Evolutionary conservation across 2,329 filamentous ascomycete genomes (phyloP), one percentile per base, ranked within the genome.

Genomic region (Dryadomyces quercus-mongolicae): DNA sequence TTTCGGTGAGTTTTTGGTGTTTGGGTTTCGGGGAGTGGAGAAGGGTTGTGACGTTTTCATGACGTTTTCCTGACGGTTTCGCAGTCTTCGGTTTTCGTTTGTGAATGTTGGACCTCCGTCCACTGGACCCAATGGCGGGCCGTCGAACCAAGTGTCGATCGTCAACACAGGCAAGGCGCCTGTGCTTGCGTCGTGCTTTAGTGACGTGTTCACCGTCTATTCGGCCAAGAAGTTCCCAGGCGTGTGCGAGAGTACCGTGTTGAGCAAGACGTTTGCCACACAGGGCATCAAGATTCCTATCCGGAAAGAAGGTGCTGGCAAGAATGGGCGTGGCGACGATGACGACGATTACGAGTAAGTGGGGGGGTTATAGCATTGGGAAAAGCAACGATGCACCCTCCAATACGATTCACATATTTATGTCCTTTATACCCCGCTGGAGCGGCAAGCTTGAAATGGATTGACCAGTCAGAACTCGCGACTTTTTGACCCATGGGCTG

Each of bases 211-310:
- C 74, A 88, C 89, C 53, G 93, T 98, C 34, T 97, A 86, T 70
- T 95, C 88, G 2, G 93, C 93, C 49, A 98, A 98, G 77, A 96
- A 96, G 65, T 98, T 98, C 68, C 93, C 93, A 0, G 93, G 93
- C 44, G 93, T 98, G 1, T 95, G 95, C 55, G 92, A 97, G 67
- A 94, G 87, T 67, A 98, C 93, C 0, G 71, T 82, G 4, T 73
- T 97, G 18, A 96, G 91, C 76, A 95, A 94, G 68, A 88, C 83
- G 58, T 97, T 98, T 70, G 92, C 93, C 3, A 77, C 81, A 1
- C 93, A 98, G 65, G 93, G 93, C 22, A 95, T 95, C 70, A 96
- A 96, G 70, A 96, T 97, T 22, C 92, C 92, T 0, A 96, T 97
- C 54, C 76, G 92, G 21, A 96, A 96, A 69, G 92, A 96, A 63